Evolutionary conservation across 345 rosid species (phyloP), one percentile per base, ranked within the genome.

Genomic region (Mercurialis annua): DNA sequence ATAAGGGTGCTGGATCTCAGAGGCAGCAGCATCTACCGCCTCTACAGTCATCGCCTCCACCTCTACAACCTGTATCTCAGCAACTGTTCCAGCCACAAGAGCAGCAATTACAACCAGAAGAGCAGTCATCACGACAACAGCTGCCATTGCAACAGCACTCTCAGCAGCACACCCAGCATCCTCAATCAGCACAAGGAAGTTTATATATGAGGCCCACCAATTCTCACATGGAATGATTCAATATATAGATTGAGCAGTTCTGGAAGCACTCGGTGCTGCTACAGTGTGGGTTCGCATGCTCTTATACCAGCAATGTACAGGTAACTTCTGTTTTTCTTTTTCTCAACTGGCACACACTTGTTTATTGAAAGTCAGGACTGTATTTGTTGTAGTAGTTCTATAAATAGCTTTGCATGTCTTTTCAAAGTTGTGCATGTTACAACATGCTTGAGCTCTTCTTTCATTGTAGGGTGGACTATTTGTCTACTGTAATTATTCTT

Each of bases 251-350:
- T 67, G 80, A 76, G 80, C 83, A 74, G 77, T 68, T 82, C 80
- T 48, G 43, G 76, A 62, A 64, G 83, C 81, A 43, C 78, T 79
- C 71, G 75, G 66, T 76, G 77, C 84, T 78, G 80, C 83, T 66
- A 77, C 78, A 54, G 67, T 53, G 81, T 61, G 68, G 74, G 80
- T 82, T 71, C 71, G 80, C 86, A 75, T 78, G 84, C 90, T 81
- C 83, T 82, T 67, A 64, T 67, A 65, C 73, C 85, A 78, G 82
- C 85, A 73, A 71, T 86, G 90, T 85, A 88, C 95, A 87, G 99
- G 96, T 88, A 87, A 42, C 62, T 16, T 50, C 10, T 51, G 21
- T 33, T 48, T 40, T 31, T 27, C 20, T 30, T 53, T 30, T 8
- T 23, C 24, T 27, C 16, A 61, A 42, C 17, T 16, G 24, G 40